Base-by-base conservation (phyloP, 176 grass and related monocot species). In the Secale cereale region DNA sequence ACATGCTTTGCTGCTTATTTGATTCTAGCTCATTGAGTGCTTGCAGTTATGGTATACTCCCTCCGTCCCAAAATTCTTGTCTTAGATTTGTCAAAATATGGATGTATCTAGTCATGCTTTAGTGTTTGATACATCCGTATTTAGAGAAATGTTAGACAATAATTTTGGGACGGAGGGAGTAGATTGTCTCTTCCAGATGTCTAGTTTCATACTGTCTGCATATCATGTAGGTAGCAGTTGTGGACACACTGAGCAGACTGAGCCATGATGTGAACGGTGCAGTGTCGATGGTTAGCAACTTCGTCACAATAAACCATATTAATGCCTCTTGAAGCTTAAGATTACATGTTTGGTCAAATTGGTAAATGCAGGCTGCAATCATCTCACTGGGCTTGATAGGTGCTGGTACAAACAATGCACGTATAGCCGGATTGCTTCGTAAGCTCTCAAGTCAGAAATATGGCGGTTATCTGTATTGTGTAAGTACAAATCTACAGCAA, bases 361-460 rank as follows among this genome's bases (percentile, higher is more conserved):
- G 79, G 63, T 78, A 76, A 7, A 40, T 84, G 59, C 69, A 99
- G 97, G 91, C 93, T 85, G 93, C 97, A 9, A 99, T 94, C 43
- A 86, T 99, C 60, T 90, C 93, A 40, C 88, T 99, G 84, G 97
- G 97, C 29, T 99, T 99, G 63, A 92, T 96, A 81, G 97, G 97
- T 74, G 93, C 97, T 37, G 97, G 97, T 70, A 99, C 97, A 74
- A 99, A 99, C 66, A 99, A 99, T 87, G 93, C 97, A 77, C 83
- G 93, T 63, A 99, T 99, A 92, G 97, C 97, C 65, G 84, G 88
- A 82, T 96, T 99, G 91, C 97, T 99, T 86, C 93, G 93, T 9
- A 96, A 92, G 63, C 93, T 99, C 67, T 99, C 97, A 63, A 96
- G 93, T 92, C 96, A 96, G 85, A 92, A 94, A 92, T 90, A 96